These are phyloP conservation scores for Dendrothele bispora DNA, from an alignment of 768 basidiomycete species.

Conservation along the genomic window DNA sequence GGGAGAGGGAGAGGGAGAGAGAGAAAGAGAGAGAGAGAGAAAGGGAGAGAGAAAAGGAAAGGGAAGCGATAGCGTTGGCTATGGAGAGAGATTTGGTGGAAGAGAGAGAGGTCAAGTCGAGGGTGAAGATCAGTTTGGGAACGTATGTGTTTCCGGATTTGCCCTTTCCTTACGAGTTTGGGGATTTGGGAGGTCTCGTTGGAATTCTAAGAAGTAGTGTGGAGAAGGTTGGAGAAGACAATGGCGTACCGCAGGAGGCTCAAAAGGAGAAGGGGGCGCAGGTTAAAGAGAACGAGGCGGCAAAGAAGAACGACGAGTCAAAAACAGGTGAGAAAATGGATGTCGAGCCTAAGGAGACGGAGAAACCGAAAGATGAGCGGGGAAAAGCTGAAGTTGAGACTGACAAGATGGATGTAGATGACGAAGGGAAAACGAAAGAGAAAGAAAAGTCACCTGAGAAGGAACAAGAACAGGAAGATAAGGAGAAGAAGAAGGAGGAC, in stretches of 20 bases:
- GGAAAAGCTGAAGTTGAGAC: neutral
- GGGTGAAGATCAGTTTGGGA: slow-evolving; percentile 44
- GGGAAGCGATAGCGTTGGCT: slow-evolving; percentile 1
- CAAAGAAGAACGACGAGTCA: too few species aligned
- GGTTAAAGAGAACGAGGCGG: too few species aligned
- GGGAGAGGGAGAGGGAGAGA: slow-evolving; percentile 12
- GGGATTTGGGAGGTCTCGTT: slow-evolving; percentile 14
- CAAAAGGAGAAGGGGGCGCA: neutral
- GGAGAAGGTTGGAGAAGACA: neutral
- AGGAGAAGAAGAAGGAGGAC: slow-evolving; percentile 14
- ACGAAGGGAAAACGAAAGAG: neutral
- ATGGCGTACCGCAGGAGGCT: neutral
- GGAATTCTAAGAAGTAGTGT: slow-evolving; percentile 19
- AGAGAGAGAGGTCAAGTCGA: slow-evolving; percentile 20
- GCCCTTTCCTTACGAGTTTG: slow-evolving; percentile 60
- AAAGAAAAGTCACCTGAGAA: neutral
- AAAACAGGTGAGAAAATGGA: too few species aligned
- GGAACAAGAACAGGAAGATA: neutral
- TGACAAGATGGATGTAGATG: neutral
- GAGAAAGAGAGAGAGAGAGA: slow-evolving; percentile 5
- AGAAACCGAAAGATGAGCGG: too few species aligned
- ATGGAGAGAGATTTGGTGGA: neutral
- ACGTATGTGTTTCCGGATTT: slow-evolving; percentile 57
- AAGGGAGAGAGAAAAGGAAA: slow-evolving; percentile 8
- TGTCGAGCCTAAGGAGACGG: too few species aligned